Evolutionary conservation across 2,329 filamentous ascomycete genomes (phyloP), one percentile per base, ranked within the genome.

Genomic region (Chaetomium strumarium): DNA sequence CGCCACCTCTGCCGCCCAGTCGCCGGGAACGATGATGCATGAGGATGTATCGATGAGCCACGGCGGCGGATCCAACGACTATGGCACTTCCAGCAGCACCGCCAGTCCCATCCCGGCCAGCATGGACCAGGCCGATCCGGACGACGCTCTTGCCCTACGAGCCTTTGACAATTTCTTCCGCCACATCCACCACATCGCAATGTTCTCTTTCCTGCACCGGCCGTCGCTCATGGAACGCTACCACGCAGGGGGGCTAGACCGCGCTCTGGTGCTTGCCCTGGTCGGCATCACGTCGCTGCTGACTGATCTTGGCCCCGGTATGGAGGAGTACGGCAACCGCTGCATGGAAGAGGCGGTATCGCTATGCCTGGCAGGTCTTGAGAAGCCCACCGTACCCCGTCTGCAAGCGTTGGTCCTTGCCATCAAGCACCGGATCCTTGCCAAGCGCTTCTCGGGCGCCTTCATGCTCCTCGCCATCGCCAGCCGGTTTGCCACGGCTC

Each of bases 221-320:
- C 77, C 78, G 12, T 81, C 79, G 2, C 73, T 81, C 20, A 80
- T 80, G 77, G 78, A 81, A 62, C 72, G 78, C 30, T 80, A 80
- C 62, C 75, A 79, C 57, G 73, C 76, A 5, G 78, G 77, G 44
- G 77, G 77, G 56, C 75, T 81, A 57, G 78, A 81, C 60, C 73
- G 72, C 38, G 69, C 77, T 2, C 67, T 82, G 7, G 68, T 81
- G 4, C 69, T 81, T 5, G 76, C 78, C 37, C 66, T 81, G 4
- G 69, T 81, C 8, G 79, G 78, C 46, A 78, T 81, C 60, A 80
- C 78, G 2, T 76, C 77, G 3, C 68, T 79, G 31, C 71, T 81
- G 43, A 79, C 76, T 6, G 77, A 80, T 59, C 68, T 81, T 61
- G 78, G 78, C 0, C 71, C 72, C 0, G 75, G 75, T 7, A 75